Base-by-base conservation (phyloP, 805 yeast species). In the Wickerhamiella alocasiicola region DNA sequence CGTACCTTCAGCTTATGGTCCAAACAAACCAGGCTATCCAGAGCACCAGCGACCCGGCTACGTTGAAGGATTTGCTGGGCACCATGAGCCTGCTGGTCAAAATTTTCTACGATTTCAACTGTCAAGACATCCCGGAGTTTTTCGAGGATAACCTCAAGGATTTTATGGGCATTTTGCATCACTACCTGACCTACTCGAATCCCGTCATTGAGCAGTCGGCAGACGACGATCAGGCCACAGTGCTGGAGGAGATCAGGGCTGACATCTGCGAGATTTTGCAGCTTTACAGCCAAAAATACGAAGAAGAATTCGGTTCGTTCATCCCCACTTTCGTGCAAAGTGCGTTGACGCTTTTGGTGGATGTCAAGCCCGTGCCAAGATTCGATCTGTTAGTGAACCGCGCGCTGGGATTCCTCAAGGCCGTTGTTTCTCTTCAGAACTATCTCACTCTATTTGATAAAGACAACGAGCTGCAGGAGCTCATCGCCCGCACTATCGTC, bases 61-160 rank as follows among this genome's bases (percentile, higher is more conserved):
- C 19, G 7, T 29, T 23, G 17, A 67, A 66, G 42, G 72, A 72
- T 0, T 64, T 85, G 44, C 56, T 55, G 25, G 63, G 46, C 36
- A 41, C 47, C 27, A 60, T 87, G 50, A 63, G 79, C 38, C 61
- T 85, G 17, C 66, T 87, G 41, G 61, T 80, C 26, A 88, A 91
- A 56, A 73, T 93, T 27, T 93, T 82, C 61, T 84, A 76, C 56
- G 99, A 91, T 58, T 73, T 91, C 54, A 91, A 91, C 59, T 88
- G 96, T 61, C 98, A 93, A 63, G 99, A 91, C 61, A 79, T 91
- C 41, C 98, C 99, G 1, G 98, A 87, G 61, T 91, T 88, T 56
- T 91, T 91, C 57, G 99, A 93, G 62, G 97, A 91, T 61, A 72
- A 91, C 57, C 63, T 91, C 59, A 64, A 68, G 30, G 64, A 62